phyloP scores from a whole-genome alignment of 2,329 filamentous ascomycete species.

The Penicillium griseofulvum region DNA sequence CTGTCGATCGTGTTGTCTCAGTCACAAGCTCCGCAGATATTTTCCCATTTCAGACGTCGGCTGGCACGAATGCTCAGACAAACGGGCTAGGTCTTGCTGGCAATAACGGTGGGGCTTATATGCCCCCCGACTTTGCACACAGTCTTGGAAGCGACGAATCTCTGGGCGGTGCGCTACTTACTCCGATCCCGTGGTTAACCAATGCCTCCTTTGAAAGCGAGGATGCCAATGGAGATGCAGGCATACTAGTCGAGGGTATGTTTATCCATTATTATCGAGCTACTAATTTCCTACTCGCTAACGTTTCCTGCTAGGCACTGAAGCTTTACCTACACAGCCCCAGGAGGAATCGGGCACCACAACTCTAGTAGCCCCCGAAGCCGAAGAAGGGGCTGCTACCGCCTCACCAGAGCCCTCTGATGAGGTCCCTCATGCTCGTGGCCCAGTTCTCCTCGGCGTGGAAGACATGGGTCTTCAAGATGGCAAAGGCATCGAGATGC shows the following conservation, averaged over 20 bases:
- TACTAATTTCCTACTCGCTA: background rate
- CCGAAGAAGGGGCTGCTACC: conserved; percentile 19
- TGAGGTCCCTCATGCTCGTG: conserved; percentile 71
- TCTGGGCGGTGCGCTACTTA: conserved; percentile 83
- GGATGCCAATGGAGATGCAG: conserved; percentile 17
- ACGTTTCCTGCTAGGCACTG: background rate
- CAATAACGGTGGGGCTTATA: conserved; percentile 36
- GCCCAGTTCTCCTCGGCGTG: conserved; percentile 79
- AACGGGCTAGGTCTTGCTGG: conserved; percentile 56
- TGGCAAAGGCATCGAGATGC: conserved; percentile 47
- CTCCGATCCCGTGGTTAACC: conserved; percentile 86
- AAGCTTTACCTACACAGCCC: conserved; percentile 3
- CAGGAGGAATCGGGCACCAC: conserved; percentile 5
- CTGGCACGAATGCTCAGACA: conserved; percentile 17
- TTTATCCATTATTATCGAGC: background rate
- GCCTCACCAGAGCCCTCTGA: conserved; percentile 56
- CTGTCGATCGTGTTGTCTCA: conserved; percentile 83
- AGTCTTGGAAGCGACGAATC: conserved; percentile 78
- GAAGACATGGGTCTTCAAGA: conserved; percentile 79
- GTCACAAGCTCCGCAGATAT: conserved; percentile 78
- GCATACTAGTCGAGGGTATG: conserved; percentile 22
- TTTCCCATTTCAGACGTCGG: conserved; percentile 67
- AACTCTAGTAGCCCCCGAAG: background rate
- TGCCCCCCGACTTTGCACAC: conserved; percentile 33
- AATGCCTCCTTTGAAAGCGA: conserved; percentile 33